These are phyloP conservation scores for Penicillium ucsense DNA, from an alignment of 495 filamentous ascomycete genomes.

Conservation along the genomic window DNA sequence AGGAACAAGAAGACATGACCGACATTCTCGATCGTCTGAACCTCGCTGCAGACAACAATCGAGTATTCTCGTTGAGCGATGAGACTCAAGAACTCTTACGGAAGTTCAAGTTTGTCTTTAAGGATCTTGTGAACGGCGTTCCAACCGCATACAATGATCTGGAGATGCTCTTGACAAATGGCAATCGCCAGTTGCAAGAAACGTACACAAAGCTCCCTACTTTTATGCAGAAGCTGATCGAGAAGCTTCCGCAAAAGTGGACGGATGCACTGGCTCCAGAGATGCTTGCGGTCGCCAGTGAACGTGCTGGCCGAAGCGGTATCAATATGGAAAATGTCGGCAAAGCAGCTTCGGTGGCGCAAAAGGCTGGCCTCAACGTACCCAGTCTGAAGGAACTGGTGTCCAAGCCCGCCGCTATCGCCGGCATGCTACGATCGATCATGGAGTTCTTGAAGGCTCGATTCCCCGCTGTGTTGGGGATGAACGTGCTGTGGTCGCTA, in stretches of 20 bases:
- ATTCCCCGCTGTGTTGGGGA: constrained; percentile 76
- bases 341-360: constrained; percentile 38
- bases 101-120: constrained; percentile 80
- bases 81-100: constrained; percentile 71
- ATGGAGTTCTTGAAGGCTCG: constrained; percentile 72
- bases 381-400: constrained; percentile 70
- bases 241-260: constrained; percentile 74
- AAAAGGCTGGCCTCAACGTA: constrained; percentile 42
- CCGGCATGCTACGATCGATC: constrained; percentile 71
- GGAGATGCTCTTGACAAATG: constrained; percentile 67
- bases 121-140: constrained; percentile 83
- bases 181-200: constrained; percentile 62
- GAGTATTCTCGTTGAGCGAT: constrained; percentile 68
- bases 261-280: constrained; percentile 67
- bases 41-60: constrained; percentile 67
- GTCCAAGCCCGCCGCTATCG: constrained; percentile 74
- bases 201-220: constrained; percentile 70
- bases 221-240: constrained; percentile 78
- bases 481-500: constrained; percentile 79
- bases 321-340: constrained; percentile 45
- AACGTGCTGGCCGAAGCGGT: constrained; percentile 58
- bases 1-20: constrained; percentile 68
- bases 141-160: constrained; percentile 91
- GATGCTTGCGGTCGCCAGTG: constrained; percentile 63
- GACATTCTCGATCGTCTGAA: constrained; percentile 71